Percentiles rank a stretch among this genome's conserved stretches.
phyloP scores from a whole-genome alignment of 2,329 filamentous ascomycete species.

The Colletotrichum musae region DNA sequence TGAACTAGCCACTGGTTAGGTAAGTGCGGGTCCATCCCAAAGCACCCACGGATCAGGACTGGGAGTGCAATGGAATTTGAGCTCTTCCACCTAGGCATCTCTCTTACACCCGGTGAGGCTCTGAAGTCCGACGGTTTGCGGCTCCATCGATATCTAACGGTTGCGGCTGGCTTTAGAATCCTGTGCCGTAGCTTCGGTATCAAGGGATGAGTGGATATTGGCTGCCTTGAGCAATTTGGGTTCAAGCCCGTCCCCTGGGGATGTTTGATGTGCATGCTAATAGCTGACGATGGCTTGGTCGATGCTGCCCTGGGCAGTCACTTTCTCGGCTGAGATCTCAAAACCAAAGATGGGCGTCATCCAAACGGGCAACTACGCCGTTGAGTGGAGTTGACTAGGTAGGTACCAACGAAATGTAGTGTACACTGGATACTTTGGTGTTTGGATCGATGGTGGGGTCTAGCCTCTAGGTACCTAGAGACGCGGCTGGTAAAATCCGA shows the following conservation, averaged over 20 bases:
- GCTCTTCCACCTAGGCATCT: no score
- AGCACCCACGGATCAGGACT: no score
- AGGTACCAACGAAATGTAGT: conserved; percentile 1
- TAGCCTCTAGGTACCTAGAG: no score
- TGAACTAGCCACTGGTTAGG: no score
- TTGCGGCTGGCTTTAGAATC: conserved; percentile 10
- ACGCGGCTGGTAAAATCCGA: conserved; percentile 18
- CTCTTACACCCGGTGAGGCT: no score
- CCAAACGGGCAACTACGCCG: conserved; percentile 38
- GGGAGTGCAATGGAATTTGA: no score
- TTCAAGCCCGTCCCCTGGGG: background rate
- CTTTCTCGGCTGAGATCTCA: background rate
- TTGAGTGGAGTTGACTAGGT: background rate
- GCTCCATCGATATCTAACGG: background rate
- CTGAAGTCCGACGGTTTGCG: no score
- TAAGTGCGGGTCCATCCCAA: no score
- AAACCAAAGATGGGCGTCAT: background rate
- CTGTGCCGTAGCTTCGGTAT: conserved; percentile 10
- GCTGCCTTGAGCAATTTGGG: conserved; percentile 11
- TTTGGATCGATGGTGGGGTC: no score
- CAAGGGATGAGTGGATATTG: conserved; percentile 2
- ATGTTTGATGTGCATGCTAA: background rate
- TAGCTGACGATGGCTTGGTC: background rate
- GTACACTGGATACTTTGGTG: background rate
- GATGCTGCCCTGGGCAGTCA: conserved; percentile 32